A percentile compares a stretch with the other conserved stretches of the same genome.
phyloP scores from a whole-genome alignment of 768 basidiomycete species.

The Trametes cubensis region DNA sequence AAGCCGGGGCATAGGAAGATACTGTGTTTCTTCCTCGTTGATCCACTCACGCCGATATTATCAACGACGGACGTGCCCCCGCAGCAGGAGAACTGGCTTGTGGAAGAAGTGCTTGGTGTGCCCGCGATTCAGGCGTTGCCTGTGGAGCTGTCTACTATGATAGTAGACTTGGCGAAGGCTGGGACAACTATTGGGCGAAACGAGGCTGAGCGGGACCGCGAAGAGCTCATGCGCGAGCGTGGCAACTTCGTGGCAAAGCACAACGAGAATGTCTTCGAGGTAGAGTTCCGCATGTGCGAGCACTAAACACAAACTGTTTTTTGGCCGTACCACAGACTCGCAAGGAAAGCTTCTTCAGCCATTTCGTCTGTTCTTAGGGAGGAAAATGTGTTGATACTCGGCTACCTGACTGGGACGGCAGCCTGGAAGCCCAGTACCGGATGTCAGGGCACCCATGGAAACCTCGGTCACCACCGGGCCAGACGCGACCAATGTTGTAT shows the following conservation, averaged over 20 bases:
- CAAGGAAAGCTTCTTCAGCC: no score
- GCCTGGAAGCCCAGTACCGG: no score
- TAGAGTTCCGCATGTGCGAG: background rate
- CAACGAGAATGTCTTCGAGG: background rate
- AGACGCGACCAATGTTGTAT: no score
- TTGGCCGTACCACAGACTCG: no score
- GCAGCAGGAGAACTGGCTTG: constrained; percentile 36
- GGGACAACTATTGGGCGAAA: background rate
- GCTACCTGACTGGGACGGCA: no score
- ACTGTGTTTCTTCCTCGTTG: constrained; percentile 41
- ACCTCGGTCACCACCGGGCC: no score
- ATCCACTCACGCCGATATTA: constrained; percentile 35
- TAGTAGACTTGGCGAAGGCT: constrained; percentile 1
- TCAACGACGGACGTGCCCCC: constrained; percentile 37
- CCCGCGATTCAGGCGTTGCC: constrained; percentile 17
- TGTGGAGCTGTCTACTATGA: constrained; percentile 22
- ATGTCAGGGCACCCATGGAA: no score
- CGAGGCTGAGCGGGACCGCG: background rate
- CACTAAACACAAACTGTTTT: background rate
- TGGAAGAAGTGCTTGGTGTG: background rate
- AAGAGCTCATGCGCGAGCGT: background rate
- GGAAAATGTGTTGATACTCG: no score
- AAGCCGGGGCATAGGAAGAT: constrained; percentile 44
- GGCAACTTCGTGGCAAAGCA: background rate
- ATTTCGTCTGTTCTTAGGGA: no score